These are phyloP conservation scores for Suillus brevipes DNA, from an alignment of 768 basidiomycete species.

Conservation along the genomic window DNA sequence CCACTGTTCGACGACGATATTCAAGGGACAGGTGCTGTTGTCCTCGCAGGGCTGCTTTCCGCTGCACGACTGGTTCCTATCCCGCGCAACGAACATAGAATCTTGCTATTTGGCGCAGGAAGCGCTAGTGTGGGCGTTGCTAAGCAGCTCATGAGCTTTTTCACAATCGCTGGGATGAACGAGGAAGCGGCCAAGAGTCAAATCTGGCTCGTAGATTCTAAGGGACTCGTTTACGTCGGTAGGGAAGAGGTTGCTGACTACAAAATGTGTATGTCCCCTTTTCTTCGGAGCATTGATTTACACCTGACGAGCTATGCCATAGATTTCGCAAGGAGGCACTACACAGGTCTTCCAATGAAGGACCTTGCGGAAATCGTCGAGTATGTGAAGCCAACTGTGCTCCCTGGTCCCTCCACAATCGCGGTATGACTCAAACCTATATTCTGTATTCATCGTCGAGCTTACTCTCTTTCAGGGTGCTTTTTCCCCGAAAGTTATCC, in stretches of 20 bases:
- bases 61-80: slow-evolving; percentile 75
- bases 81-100: slow-evolving; percentile 71
- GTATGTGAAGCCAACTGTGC: slow-evolving; percentile 83
- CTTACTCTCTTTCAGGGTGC: slow-evolving; percentile 49
- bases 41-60: slow-evolving; percentile 86
- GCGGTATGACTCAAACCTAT: slow-evolving; percentile 36
- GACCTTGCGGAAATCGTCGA: slow-evolving; percentile 76
- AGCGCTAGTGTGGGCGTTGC: slow-evolving; percentile 92
- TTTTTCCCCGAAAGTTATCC: slow-evolving; percentile 70
- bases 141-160: slow-evolving; percentile 86
- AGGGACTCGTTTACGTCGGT: slow-evolving; percentile 78
- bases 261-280: slow-evolving; percentile 64
- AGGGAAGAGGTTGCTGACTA: slow-evolving; percentile 76
- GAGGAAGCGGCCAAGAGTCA: slow-evolving; percentile 72
- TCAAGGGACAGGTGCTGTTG: slow-evolving; percentile 89
- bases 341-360: slow-evolving; percentile 72
- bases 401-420: slow-evolving; percentile 88
- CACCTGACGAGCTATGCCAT: slow-evolving; percentile 11
- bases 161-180: slow-evolving; percentile 75
- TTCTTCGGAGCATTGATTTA: slow-evolving; percentile 4
- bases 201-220: slow-evolving; percentile 85
- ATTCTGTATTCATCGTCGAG: background rate
- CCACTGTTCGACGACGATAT: slow-evolving; percentile 91
- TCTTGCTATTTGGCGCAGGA: slow-evolving; percentile 92
- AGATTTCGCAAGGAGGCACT: slow-evolving; percentile 85